Percentiles rank a stretch among this genome's conserved stretches.
Conservation (phyloP, 2,329 filamentous ascomycete species). For the Epichloe sibirici region DNA sequence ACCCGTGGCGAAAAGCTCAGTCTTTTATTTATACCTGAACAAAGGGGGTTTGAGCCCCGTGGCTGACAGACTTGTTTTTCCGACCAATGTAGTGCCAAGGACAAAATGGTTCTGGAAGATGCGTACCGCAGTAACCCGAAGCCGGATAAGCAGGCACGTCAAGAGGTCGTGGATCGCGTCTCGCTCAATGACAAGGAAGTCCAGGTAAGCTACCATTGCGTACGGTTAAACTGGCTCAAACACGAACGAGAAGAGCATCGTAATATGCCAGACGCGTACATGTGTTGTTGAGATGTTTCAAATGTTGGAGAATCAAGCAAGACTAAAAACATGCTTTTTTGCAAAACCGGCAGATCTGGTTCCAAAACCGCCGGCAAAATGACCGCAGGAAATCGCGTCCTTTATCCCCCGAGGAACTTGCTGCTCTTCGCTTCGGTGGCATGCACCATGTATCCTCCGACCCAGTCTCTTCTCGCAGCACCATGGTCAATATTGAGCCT, state of each 20-base stretch:
- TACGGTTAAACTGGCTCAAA: neutral
- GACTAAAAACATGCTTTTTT: neutral
- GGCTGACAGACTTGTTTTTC: constrained; percentile 9
- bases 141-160: constrained; percentile 79
- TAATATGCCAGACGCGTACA: neutral
- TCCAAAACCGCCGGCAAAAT: constrained; percentile 90
- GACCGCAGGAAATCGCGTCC: constrained; percentile 81
- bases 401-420: constrained; percentile 64
- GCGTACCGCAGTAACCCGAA: constrained; percentile 79
- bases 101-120: constrained; percentile 77
- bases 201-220: constrained; percentile 53
- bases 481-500: constrained; percentile 12
- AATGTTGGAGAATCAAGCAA: neutral
- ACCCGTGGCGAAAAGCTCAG: too few relatives aligned
- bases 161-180: constrained; percentile 73
- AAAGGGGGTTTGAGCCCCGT: neutral
- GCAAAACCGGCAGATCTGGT: constrained; percentile 69
- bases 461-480: constrained; percentile 18
- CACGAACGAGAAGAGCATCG: neutral
- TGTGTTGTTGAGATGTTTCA: neutral
- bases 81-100: constrained; percentile 53
- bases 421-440: constrained; percentile 43
- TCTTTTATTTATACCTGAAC: neutral
- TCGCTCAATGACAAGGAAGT: constrained; percentile 91
- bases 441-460: constrained; percentile 40